Percentiles rank a stretch among this genome's conserved stretches.
phyloP scores from a whole-genome alignment of 2,329 filamentous ascomycete species.

The Alternaria triticina region DNA sequence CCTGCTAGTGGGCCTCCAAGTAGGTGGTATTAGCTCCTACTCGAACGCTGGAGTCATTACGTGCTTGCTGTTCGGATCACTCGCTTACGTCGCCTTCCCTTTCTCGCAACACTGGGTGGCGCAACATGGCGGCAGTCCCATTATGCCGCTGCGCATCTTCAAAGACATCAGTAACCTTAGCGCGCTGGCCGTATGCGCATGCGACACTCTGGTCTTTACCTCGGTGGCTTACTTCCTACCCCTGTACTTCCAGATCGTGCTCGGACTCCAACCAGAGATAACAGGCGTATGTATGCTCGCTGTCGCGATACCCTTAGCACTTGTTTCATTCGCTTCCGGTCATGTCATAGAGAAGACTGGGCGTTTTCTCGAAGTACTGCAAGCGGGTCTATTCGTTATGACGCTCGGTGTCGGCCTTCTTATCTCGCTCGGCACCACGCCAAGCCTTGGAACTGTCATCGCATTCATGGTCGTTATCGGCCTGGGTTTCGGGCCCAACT shows the following conservation, averaged over 20 bases:
- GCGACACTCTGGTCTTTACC: slow-evolving; percentile 66
- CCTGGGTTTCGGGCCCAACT: slow-evolving; percentile 60
- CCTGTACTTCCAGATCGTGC: slow-evolving; percentile 74
- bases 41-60: slow-evolving; percentile 57
- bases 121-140: slow-evolving; percentile 66
- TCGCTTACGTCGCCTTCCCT: slow-evolving; percentile 59
- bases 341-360: slow-evolving; percentile 54
- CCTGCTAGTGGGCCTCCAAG: slow-evolving; percentile 60
- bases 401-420: slow-evolving; percentile 45
- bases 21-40: slow-evolving; percentile 59
- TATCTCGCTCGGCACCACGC: slow-evolving; percentile 24
- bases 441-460: slow-evolving; percentile 47
- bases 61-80: slow-evolving; percentile 56
- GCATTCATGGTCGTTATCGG: slow-evolving; percentile 59
- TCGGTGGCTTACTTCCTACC: slow-evolving; percentile 74
- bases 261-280: slow-evolving; percentile 60
- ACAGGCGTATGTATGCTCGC: slow-evolving; percentile 68
- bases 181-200: slow-evolving; percentile 57
- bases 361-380: slow-evolving; percentile 48
- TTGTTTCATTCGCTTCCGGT: slow-evolving; percentile 55
- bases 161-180: slow-evolving; percentile 62
- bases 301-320: slow-evolving; percentile 56
- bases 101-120: slow-evolving; percentile 67
- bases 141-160: slow-evolving; percentile 76
- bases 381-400: slow-evolving; percentile 40